Evolutionary conservation across 2,329 filamentous ascomycete genomes (phyloP).

Genomic region (Fusarium pseudoanthophilum): DNA sequence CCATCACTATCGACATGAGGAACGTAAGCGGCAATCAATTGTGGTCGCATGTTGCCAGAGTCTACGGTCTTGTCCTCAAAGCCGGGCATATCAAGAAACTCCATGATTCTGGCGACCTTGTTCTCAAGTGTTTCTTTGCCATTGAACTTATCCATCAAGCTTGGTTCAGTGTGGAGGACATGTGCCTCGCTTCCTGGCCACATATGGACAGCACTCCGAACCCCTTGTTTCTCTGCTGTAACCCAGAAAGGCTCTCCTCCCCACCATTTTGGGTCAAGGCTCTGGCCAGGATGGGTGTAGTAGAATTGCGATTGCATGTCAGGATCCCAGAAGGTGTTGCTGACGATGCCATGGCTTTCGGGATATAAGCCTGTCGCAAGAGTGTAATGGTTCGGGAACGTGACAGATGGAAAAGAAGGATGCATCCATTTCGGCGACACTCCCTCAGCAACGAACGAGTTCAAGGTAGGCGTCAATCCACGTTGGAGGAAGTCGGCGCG

Average conservation of each 20-base stretch:
- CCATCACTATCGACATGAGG: constrained; percentile 91
- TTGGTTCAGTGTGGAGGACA: constrained; percentile 78
- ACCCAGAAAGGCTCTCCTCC: constrained; percentile 93
- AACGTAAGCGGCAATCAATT: constrained; percentile 94
- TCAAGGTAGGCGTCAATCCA: constrained; percentile 84
- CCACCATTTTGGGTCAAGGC: constrained; percentile 93
- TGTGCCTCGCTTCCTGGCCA: constrained; percentile 97
- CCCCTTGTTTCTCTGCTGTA: constrained; percentile 84
- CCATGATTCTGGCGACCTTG: constrained; percentile 83
- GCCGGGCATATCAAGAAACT: constrained; percentile 86
- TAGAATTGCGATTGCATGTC: constrained; percentile 81
- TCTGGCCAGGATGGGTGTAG: constrained; percentile 80
- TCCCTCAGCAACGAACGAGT: constrained; percentile 80
- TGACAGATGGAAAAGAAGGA: constrained; percentile 94
- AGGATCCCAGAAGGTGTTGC: constrained; percentile 95
- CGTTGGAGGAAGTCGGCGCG: constrained; percentile 91
- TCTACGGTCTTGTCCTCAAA: constrained; percentile 65
- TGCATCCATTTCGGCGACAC: constrained; percentile 93
- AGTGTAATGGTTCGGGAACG: constrained; percentile 96
- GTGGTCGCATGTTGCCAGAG: constrained; percentile 73
- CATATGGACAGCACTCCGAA: constrained; percentile 91
- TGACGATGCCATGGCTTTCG: constrained; percentile 91
- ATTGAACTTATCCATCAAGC: constrained; percentile 87
- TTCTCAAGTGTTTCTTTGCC: constrained; percentile 75
- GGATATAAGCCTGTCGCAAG: constrained; percentile 92